Percentiles rank a stretch among this genome's conserved stretches.
Conservation (phyloP, 208 protist species). For the Leishmania arabica region DNA sequence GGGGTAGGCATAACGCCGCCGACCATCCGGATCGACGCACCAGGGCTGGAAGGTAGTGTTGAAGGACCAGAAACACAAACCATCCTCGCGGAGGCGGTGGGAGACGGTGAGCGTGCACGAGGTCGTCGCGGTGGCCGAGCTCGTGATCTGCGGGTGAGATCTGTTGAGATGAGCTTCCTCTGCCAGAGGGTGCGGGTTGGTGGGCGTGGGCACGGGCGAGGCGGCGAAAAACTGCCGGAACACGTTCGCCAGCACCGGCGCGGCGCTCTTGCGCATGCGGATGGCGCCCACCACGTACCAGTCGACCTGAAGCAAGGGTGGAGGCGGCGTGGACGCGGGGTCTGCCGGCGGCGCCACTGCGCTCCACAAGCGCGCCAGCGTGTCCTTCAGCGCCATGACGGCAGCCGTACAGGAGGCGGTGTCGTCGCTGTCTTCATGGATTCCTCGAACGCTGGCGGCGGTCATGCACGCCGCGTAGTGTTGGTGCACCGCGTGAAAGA, state of each 20-base stretch:
- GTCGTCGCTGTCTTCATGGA: not conserved
- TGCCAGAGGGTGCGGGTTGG: not conserved
- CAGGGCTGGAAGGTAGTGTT: constrained; percentile 58
- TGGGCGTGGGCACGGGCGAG: not conserved
- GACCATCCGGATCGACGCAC: constrained; percentile 23
- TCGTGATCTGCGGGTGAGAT: constrained; percentile 12
- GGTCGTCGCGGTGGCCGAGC: not conserved
- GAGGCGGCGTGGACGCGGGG: not conserved
- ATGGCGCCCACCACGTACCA: constrained; percentile 73
- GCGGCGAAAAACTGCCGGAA: constrained; percentile 44
- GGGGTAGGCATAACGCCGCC: constrained; percentile 40
- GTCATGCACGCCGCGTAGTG: constrained; percentile 62
- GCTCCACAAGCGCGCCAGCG: not conserved
- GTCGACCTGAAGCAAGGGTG: constrained; percentile 45
- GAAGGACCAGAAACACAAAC: constrained; percentile 67
- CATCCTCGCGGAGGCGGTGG: constrained; percentile 71
- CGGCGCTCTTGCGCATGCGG: constrained; percentile 35
- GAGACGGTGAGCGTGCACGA: constrained; percentile 14
- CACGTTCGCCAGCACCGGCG: constrained; percentile 35
- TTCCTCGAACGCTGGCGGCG: not conserved
- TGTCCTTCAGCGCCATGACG: not conserved
- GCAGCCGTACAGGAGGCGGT: not conserved
- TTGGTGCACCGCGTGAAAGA: constrained; percentile 98
- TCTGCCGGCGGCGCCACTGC: not conserved
- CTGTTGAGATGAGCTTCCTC: not conserved